Conservation (phyloP, 352 stramenopile genomes). For the Globisporangium recalcitrans region DNA sequence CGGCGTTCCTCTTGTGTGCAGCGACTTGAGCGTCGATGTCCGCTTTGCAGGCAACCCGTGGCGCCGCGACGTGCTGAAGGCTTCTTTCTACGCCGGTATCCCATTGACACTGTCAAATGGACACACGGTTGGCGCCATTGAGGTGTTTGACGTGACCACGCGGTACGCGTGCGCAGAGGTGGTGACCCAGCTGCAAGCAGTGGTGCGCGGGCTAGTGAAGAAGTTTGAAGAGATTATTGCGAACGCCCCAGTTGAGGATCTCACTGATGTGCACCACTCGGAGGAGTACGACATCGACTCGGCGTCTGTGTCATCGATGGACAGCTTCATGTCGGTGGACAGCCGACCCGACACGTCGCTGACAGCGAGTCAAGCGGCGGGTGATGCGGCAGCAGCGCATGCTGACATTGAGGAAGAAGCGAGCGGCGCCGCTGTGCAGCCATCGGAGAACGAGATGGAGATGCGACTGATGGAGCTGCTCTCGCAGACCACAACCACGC, state of each 20-base stretch:
- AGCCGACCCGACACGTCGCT: slow-evolving; percentile 8
- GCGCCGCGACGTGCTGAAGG: slow-evolving; percentile 38
- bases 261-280: not conserved
- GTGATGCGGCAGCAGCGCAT: not conserved
- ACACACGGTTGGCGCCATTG: slow-evolving; percentile 60
- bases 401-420: slow-evolving; percentile 11
- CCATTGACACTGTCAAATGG: slow-evolving; percentile 66
- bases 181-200: slow-evolving; percentile 57
- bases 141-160: slow-evolving; percentile 55
- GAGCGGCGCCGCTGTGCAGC: slow-evolving; percentile 3
- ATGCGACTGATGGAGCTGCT: slow-evolving; percentile 64
- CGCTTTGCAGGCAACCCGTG: slow-evolving; percentile 65
- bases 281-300: slow-evolving; percentile 15
- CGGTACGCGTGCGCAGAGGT: slow-evolving; percentile 62
- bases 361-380: not conserved
- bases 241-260: slow-evolving; percentile 19
- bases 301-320: slow-evolving; percentile 18
- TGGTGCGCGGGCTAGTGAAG: slow-evolving; percentile 69
- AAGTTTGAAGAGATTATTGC: slow-evolving; percentile 69
- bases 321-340: slow-evolving; percentile 19
- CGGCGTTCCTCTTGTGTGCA: slow-evolving; percentile 54
- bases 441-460: slow-evolving; percentile 66
- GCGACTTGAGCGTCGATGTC: slow-evolving; percentile 53
- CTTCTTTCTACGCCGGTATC: slow-evolving; percentile 77
- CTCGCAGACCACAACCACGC: slow-evolving; percentile 74